Conservation (phyloP, 768 basidiomycete genomes). For the Lanmaoa pseudosensibilis region DNA sequence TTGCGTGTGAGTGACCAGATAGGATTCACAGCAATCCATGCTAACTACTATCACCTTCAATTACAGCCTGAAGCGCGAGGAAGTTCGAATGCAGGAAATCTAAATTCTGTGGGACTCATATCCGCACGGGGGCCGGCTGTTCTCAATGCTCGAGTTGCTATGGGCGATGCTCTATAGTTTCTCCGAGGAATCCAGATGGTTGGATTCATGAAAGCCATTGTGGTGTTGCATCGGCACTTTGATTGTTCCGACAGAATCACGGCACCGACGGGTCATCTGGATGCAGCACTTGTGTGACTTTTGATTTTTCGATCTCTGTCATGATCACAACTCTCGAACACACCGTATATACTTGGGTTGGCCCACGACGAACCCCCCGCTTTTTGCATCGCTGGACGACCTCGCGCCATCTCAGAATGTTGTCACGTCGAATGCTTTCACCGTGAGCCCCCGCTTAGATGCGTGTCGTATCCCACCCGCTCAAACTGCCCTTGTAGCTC, state of each 20-base stretch:
- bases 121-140: not conserved
- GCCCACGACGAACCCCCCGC: too few species aligned
- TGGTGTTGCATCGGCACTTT: not conserved
- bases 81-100: not conserved
- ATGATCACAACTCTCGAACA: not conserved
- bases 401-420: not conserved
- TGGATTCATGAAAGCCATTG: not conserved
- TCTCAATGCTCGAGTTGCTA: not conserved
- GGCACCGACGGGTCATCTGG: not conserved
- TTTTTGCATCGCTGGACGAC: not conserved
- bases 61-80: too few species aligned
- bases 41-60: not conserved
- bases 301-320: not conserved
- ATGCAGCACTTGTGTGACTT: not conserved
- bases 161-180: not conserved
- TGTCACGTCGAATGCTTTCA: not conserved
- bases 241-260: too few species aligned
- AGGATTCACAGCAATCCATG: not conserved
- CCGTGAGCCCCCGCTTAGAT: not conserved
- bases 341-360: not conserved
- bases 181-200: not conserved
- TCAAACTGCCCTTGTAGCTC: not conserved
- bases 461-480: not conserved
- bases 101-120: not conserved
- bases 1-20: not conserved